Evolutionary conservation across 2,329 filamentous ascomycete genomes (phyloP), one percentile per base, ranked within the genome.

Genomic region (Exophiala bonariae): DNA sequence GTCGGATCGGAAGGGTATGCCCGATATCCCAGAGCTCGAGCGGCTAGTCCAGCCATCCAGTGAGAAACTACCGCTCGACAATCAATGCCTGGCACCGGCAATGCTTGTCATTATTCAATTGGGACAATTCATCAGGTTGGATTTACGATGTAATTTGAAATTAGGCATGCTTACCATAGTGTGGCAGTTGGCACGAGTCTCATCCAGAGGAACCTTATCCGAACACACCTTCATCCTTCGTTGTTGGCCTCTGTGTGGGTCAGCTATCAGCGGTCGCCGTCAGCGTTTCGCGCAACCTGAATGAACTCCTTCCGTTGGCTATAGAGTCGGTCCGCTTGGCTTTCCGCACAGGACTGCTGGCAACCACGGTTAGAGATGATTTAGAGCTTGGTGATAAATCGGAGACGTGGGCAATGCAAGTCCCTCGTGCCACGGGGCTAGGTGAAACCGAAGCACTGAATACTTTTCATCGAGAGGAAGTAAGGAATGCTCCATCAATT

Each of bases 321-420:
- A 70, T 67, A 0, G 62, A 77, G 41, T 66, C 62, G 1, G 56
- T 76, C 2, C 64, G 72, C 1, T 26, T 68, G 1, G 72, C 76
- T 1, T 78, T 79, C 47, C 65, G 75, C 1, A 60, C 77, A 3
- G 75, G 56, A 76, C 2, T 57, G 66, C 3, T 73, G 77, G 1
- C 53, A 67, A 16, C 60, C 63, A 3, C 59, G 75, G 1, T 76
- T 74, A 0, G 57, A 67, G 28, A 67, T 69, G 19, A 53, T 78
- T 4, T 61, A 78, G 47, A 23, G 42, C 54, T 10, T 4, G 44
- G 22, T 7, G 19, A 28, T 8, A 23, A n/a, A 4, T 47, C 52
- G 2, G 51, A 63, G 19, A 55, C 49, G 11, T 64, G 60, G 61
- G 36, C 36, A 10, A 22, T 39, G 36, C 36, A 39, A 22, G 17